phyloP scores from a whole-genome alignment of 768 basidiomycete species.

The Plicaturopsis crispa region DNA sequence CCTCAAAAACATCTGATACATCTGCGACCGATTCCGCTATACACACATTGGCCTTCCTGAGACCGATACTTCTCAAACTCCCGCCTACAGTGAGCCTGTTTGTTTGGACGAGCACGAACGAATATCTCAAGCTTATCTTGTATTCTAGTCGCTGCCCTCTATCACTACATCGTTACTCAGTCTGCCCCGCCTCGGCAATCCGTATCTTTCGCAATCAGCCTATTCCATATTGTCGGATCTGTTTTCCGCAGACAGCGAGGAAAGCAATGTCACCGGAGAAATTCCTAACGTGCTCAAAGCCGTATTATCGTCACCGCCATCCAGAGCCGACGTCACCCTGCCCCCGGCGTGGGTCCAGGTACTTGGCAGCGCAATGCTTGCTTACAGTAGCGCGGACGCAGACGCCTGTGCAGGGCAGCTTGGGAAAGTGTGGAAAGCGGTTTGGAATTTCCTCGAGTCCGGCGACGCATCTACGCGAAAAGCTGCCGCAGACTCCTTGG shows the following conservation, averaged over 20 bases:
- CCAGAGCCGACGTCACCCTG: conserved; percentile 58
- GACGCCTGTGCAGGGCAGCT: conserved; percentile 48
- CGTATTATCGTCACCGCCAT: conserved; percentile 61
- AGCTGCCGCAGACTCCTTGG: conserved; percentile 56
- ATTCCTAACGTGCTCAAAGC: conserved; percentile 60
- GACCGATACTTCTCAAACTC: conserved; percentile 52
- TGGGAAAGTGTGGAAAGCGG: conserved; percentile 59
- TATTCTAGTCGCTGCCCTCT: conserved; percentile 61
- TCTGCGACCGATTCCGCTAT: conserved; percentile 67
- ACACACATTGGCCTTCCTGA: conserved; percentile 68
- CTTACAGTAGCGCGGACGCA: conserved; percentile 45
- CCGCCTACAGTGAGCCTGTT: conserved; percentile 56
- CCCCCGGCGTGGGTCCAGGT: conserved; percentile 76
- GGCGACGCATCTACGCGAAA: conserved; percentile 52
- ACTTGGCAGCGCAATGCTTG: conserved; percentile 65
- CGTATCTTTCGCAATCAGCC: conserved; percentile 82
- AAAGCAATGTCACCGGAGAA: conserved; percentile 37
- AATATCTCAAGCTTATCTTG: conserved; percentile 9
- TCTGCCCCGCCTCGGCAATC: conserved; percentile 81
- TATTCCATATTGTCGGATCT: conserved; percentile 84
- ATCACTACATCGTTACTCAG: conserved; percentile 68
- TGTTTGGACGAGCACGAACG: background rate
- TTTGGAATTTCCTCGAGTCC: conserved; percentile 77
- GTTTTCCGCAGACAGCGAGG: conserved; percentile 47
- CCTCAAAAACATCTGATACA: conserved; percentile 41